These are phyloP conservation scores for Annulohypoxylon truncatum DNA, from an alignment of 2,329 filamentous ascomycete genomes.

Conservation along the genomic window DNA sequence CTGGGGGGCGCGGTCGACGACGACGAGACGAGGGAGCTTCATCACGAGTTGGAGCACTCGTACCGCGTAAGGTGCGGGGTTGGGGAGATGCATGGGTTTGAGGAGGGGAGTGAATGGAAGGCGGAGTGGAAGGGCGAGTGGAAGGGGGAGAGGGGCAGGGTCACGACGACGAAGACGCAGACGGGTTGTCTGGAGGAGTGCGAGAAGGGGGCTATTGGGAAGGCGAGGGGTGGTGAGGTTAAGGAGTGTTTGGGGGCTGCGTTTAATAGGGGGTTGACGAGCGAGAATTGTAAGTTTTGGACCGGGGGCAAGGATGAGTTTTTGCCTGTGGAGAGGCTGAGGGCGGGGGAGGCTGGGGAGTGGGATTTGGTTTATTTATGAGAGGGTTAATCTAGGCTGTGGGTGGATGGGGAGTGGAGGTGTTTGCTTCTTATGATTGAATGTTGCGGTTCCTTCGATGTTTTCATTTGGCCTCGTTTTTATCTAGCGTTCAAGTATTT, in stretches of 20 bases:
- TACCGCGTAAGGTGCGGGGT: conserved; percentile 43
- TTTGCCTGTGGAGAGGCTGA: conserved; percentile 39
- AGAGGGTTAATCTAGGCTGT: neutral
- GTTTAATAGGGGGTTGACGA: conserved; percentile 17
- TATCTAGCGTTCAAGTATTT: neutral
- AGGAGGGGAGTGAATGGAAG: neutral
- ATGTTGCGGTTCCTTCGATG: neutral
- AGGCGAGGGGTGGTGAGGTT: conserved; percentile 21
- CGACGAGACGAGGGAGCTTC: conserved; percentile 18
- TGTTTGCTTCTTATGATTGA: neutral
- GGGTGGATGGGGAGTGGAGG: neutral
- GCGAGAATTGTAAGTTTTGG: conserved; percentile 35
- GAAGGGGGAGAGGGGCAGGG: neutral
- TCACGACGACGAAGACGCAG: conserved; percentile 14
- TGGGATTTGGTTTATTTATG: conserved; percentile 36
- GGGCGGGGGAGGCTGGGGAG: conserved; percentile 11
- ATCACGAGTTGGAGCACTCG: conserved; percentile 37
- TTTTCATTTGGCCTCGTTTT: neutral
- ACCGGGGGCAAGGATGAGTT: conserved; percentile 34
- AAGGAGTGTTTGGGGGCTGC: conserved; percentile 44
- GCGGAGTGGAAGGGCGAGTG: neutral
- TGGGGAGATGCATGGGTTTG: conserved; percentile 3
- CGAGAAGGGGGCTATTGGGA: conserved; percentile 37
- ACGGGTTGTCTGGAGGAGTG: conserved; percentile 40
- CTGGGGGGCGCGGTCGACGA: conserved; percentile 19